Conservation (phyloP, 495 filamentous ascomycete species). For the Talaromyces nanjingensis region DNA sequence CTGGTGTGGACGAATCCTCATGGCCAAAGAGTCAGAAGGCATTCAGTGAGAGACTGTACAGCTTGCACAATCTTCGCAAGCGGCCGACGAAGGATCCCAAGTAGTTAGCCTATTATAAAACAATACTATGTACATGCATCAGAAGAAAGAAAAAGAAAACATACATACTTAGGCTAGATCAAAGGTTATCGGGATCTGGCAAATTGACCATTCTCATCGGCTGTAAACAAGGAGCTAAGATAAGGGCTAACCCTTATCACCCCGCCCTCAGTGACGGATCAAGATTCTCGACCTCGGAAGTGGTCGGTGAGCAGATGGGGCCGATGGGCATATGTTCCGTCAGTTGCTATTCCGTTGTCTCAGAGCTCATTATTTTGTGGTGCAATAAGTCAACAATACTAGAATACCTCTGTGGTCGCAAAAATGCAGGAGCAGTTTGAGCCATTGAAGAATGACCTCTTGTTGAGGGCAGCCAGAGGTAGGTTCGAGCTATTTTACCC, state of each 20-base stretch:
- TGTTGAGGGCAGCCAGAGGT: slow-evolving; percentile 87
- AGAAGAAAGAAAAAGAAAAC: slow-evolving; percentile 8
- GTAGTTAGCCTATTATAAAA: slow-evolving; percentile 7
- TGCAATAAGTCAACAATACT: background rate
- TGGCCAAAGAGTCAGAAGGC: slow-evolving; percentile 21
- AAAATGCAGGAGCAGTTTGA: slow-evolving; percentile 62
- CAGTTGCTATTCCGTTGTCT: background rate
- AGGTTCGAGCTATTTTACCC: background rate
- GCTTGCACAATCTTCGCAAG: slow-evolving; percentile 68
- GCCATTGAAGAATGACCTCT: slow-evolving; percentile 81
- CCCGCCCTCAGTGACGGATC: background rate
- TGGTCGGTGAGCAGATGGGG: background rate
- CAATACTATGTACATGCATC: background rate
- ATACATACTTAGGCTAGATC: background rate
- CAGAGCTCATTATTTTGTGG: background rate
- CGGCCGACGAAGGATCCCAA: slow-evolving; percentile 19
- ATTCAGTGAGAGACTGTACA: slow-evolving; percentile 55
- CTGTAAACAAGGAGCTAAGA: background rate
- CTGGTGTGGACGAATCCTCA: slow-evolving; percentile 19
- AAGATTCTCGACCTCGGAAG: background rate
- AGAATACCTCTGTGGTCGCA: background rate
- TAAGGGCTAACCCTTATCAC: slow-evolving; percentile 10
- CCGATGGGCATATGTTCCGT: background rate
- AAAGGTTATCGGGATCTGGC: background rate
- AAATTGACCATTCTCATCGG: background rate